Evolutionary conservation across 2,329 filamentous ascomycete species (phyloP).

Genomic region (Escovopsis sp.): DNA sequence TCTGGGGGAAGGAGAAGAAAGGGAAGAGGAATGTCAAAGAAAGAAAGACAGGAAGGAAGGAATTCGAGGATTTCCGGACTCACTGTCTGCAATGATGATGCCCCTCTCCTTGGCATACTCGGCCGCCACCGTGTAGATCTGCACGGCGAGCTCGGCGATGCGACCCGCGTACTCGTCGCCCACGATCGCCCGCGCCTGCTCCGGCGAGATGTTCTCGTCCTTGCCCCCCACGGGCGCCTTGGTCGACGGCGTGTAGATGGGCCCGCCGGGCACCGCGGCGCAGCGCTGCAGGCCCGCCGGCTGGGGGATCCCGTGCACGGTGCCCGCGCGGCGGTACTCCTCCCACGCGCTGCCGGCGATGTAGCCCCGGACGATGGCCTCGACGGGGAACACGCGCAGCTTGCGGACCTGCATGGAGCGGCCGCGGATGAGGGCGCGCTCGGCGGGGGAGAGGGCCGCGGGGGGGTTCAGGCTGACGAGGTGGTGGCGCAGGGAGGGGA

Average conservation of each 20-base stretch:
- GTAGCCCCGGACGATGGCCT: constrained; percentile 58
- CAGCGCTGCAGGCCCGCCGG: constrained; percentile 56
- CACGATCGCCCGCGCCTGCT: constrained; percentile 36
- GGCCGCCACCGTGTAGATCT: constrained; percentile 30
- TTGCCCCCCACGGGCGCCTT: constrained; percentile 70
- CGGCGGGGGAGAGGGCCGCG: constrained; percentile 21
- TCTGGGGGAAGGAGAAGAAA: too few relatives aligned
- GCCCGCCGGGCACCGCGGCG: constrained; percentile 46
- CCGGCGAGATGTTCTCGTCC: constrained; percentile 73
- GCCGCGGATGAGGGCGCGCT: constrained; percentile 39
- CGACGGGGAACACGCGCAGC: constrained; percentile 12
- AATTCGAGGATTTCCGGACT: constrained; percentile 7
- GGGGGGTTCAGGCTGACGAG: constrained; percentile 32
- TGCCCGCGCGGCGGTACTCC: constrained; percentile 57
- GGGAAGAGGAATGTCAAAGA: too few relatives aligned
- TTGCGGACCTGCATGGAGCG: constrained; percentile 67
- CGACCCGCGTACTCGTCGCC: constrained; percentile 19
- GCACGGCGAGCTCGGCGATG: constrained; percentile 18
- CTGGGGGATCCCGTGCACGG: constrained; percentile 63
- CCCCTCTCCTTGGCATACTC: constrained; percentile 39
- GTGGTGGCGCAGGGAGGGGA: constrained; percentile 37
- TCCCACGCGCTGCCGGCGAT: constrained; percentile 75
- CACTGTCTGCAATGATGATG: constrained; percentile 26
- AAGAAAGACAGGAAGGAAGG: too few relatives aligned
- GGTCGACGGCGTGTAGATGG: constrained; percentile 59